Base-by-base conservation (phyloP, 306 rosid genomes). In the Pyrus communis region DNA sequence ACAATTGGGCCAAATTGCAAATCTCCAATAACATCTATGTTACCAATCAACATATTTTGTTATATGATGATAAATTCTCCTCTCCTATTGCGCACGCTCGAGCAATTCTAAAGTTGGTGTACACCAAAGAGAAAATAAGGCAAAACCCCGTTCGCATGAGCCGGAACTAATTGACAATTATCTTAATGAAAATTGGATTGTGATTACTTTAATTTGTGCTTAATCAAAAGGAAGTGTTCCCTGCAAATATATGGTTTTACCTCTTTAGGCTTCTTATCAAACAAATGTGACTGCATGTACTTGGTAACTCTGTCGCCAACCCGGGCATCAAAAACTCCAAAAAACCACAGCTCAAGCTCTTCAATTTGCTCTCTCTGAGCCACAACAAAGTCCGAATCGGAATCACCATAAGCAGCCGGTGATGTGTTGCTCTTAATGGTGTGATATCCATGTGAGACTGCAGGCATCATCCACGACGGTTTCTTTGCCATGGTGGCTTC, bases 391-490 rank as follows among this genome's bases (percentile, higher is more conserved):
- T 92, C 96, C 17, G 60, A 60, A 4, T 90, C 84, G 1, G 83
- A 74, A 10, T 84, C 80, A 33, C 79, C 87, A 70, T 83, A 78
- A 67, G 67, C 78, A 30, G 70, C 80, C 22, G 55, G 62, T 69
- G 69, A 49, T 15, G 67, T 30, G 23, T 67, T 71, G 55, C 74
- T 84, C 61, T 82, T 79, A 15, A 85, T 80, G 19, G 85, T 88
- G 58, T 90, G 85, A 61, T 80, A 82, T 0, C 98, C 98, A 78
- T 94, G 97, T 28, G 89, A 81, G 42, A 94, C 82, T 71, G 97
- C 82, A 69, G 98, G 96, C 77, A 79, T 75, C 96, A 91, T 88
- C 98, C 97, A 90, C 68, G 94, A 86, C 12, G 86, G 82, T 64
- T 86, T 87, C 69, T 42, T 82, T 59, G 67, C 31, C 17, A 6